Percentiles rank a stretch among this genome's conserved stretches.
Conservation (phyloP, 108 stramenopile species). For the Discostella pseudostelligera region DNA sequence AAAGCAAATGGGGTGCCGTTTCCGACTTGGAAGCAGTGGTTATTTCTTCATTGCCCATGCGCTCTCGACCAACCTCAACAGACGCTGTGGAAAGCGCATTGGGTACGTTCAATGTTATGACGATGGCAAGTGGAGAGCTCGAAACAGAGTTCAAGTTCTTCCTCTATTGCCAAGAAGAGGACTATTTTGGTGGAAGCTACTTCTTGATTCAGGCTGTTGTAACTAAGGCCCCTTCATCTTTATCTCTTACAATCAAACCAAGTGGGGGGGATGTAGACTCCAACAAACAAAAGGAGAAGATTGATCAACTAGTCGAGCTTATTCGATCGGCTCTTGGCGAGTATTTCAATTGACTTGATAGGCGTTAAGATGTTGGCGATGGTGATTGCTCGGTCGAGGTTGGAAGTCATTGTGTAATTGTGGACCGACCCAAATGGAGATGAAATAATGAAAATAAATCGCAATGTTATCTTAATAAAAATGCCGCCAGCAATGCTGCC, state of each 20-base stretch:
- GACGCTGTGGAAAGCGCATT: conserved; percentile 66
- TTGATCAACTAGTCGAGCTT: conserved; percentile 42
- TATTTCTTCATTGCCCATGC: conserved; percentile 54
- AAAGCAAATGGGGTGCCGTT: conserved; percentile 80
- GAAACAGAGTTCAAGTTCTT: conserved; percentile 89
- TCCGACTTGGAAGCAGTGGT: conserved; percentile 68
- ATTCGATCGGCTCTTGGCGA: conserved; percentile 41
- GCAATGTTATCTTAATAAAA: conserved; percentile 46
- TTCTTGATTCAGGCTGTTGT: conserved; percentile 77
- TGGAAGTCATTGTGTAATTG: too few species aligned
- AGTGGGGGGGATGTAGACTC: conserved; percentile 34
- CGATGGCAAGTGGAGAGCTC: conserved; percentile 93
- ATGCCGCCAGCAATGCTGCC: conserved; percentile 53
- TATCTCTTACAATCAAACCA: conserved; percentile 69
- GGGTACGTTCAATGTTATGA: conserved; percentile 50
- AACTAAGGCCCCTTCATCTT: conserved; percentile 43
- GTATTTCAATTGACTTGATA: conserved; percentile 4
- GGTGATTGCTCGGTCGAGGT: not conserved
- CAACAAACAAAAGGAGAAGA: conserved; percentile 33
- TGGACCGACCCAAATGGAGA: too few species aligned
- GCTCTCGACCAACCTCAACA: conserved; percentile 48
- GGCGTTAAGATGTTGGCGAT: not conserved
- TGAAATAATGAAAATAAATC: too few species aligned
- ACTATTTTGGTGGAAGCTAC: conserved; percentile 41
- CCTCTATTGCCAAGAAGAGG: conserved; percentile 73